Evolutionary conservation across 345 rosid species (phyloP).

Genomic region (Aquilaria yunnanensis): DNA sequence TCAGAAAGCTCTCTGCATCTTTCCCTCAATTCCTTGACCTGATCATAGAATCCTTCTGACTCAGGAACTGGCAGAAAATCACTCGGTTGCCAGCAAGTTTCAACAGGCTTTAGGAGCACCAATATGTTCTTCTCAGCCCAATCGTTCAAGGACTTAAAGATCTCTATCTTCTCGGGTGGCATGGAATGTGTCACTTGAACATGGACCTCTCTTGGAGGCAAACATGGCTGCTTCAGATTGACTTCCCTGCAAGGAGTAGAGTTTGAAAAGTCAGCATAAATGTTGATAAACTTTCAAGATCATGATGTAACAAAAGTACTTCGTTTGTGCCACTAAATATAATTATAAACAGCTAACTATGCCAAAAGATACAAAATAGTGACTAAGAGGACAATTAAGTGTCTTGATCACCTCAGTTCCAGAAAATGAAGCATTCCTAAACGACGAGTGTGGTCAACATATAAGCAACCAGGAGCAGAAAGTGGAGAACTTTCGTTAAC

Average conservation of each 20-base stretch:
- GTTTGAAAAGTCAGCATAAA: not conserved
- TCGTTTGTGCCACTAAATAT: not conserved
- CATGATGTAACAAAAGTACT: not conserved
- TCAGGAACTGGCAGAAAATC: conserved; percentile 50
- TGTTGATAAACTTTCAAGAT: not conserved
- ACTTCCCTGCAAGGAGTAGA: conserved; percentile 38
- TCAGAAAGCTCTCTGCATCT: conserved; percentile 53
- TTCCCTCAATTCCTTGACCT: conserved; percentile 60
- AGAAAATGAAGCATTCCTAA: too few relatives aligned
- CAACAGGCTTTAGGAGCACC: conserved; percentile 54
- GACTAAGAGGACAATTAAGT: not conserved
- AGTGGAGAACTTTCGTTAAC: too few relatives aligned
- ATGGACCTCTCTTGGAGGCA: conserved; percentile 59
- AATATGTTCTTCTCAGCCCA: conserved; percentile 64
- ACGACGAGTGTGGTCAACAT: too few relatives aligned
- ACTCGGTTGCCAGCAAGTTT: conserved; percentile 64
- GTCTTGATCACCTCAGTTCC: too few relatives aligned
- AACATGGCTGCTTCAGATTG: conserved; percentile 41
- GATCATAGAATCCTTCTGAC: conserved; percentile 49
- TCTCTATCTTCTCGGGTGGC: conserved; percentile 50
- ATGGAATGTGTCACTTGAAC: conserved; percentile 66
- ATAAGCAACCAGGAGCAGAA: too few relatives aligned
- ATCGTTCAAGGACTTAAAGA: conserved; percentile 48
- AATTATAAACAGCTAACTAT: not conserved
- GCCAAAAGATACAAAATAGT: not conserved